Conservation (phyloP, 495 filamentous ascomycete species). For the Xylaria longipes region DNA sequence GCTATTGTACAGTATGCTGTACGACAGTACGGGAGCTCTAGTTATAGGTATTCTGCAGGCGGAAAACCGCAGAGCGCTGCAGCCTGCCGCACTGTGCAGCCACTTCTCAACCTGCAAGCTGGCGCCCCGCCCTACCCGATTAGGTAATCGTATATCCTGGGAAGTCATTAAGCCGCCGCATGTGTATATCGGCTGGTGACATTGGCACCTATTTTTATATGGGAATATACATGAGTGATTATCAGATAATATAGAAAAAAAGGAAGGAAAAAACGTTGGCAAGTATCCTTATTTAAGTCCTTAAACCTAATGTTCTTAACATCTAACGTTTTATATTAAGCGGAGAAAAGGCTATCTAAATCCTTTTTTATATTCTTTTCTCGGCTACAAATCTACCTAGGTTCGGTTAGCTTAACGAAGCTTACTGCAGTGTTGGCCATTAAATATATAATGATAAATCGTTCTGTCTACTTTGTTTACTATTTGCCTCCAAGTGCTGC, state of each 20-base stretch:
- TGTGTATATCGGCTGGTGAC: constrained; percentile 11
- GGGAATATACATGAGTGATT: not conserved
- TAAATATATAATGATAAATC: not conserved
- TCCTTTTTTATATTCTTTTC: not conserved
- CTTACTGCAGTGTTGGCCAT: not conserved
- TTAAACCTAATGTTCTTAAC: not conserved
- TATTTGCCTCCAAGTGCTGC: not conserved
- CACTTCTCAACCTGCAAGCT: not conserved
- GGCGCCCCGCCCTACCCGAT: not conserved
- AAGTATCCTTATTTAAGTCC: not conserved
- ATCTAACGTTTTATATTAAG: not conserved
- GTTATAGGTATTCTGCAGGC: not conserved
- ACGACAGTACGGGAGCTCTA: not conserved
- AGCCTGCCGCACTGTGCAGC: constrained; percentile 7
- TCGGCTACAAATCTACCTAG: not conserved
- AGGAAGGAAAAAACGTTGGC: too few relatives aligned
- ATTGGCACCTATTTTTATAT: not conserved
- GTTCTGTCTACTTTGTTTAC: not conserved
- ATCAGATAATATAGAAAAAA: not conserved
- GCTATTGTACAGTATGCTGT: not conserved
- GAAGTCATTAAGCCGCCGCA: not conserved
- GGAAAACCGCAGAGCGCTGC: not conserved
- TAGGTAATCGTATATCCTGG: not conserved
- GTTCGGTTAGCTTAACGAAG: not conserved
- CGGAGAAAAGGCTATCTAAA: not conserved